Base-by-base conservation (phyloP, 2,329 filamentous ascomycete species). In the Phialophora expanda region DNA sequence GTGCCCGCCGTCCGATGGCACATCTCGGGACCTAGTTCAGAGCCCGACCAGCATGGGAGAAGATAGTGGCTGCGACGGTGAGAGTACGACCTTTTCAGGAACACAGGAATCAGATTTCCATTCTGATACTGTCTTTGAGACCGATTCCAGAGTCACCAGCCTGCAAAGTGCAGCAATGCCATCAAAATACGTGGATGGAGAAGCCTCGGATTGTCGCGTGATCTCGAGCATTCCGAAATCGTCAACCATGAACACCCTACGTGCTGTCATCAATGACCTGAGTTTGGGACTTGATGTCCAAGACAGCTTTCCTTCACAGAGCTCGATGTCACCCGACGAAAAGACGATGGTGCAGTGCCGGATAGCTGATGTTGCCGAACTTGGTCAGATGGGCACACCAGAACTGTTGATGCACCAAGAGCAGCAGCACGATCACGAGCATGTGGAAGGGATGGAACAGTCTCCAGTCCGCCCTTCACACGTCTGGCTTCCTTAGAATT, bases 31-130 rank as follows among this genome's bases (percentile, higher is more conserved):
- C 8, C 51, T 56, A 14, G 44, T 50, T 17, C 62, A 55, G 11
- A 66, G 60, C 34, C 56, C 67, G n/a, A 67, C 60, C 22, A 55
- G 24, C 3, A 63, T 62, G n/a, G 24, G 53, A 24, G 7, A 9
- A 55, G 8, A 28, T 28, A 22, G 48, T 9, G 48, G 17, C 9
- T 4, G 20, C 48, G 24, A 51, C 14, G 48, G 26, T 51, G 22
- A 51, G 5, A 22, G 46, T n/a, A 60, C 20, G 55, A 55, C 48
- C 12, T 41, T 54, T 11, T 50, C 32, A 24, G 34, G 20, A 12
- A 56, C 41, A 6, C 34, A 26, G 24, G 14, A 11, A n/a, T 51
- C 58, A 3, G 53, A 41, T 3, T 48, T 38, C 24, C 48, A 50
- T 28, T 46, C 61, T 22, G 57, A 64, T 17, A 56, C 62, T 9